These are phyloP conservation scores for Magnolia sinica DNA, from an alignment of 164 flowering plant species.

Conservation along the genomic window DNA sequence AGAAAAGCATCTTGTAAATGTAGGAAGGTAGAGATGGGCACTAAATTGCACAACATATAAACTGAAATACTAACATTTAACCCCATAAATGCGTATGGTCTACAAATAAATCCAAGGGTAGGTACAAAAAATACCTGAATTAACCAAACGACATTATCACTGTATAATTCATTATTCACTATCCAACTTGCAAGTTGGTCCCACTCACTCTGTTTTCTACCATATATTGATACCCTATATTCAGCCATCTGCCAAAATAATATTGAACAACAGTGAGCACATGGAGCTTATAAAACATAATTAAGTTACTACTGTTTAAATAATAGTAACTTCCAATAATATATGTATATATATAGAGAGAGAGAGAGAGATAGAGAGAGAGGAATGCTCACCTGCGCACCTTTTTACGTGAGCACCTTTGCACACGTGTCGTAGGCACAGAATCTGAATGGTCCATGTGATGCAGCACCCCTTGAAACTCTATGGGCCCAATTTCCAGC, in stretches of 20 bases:
- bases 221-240: slow-evolving; percentile 93
- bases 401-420: no score
- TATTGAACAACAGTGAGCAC: not conserved
- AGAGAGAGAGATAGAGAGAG: no score
- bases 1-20: not conserved
- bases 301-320: not conserved
- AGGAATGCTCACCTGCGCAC: no score
- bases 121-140: slow-evolving; percentile 58
- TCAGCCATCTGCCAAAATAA: slow-evolving; percentile 82
- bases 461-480: no score
- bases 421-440: no score
- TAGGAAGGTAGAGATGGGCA: not conserved
- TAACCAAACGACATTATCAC: slow-evolving; percentile 92
- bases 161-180: slow-evolving; percentile 84
- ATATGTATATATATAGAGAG: no score
- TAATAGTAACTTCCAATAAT: no score
- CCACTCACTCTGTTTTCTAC: slow-evolving; percentile 98
- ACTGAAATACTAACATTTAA: not conserved
- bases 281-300: not conserved
- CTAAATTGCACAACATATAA: not conserved
- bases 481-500: no score
- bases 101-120: not conserved
- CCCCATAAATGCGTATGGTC: not conserved
- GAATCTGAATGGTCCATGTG: no score
- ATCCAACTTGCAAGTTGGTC: slow-evolving; percentile 98